Percentiles rank a stretch among this genome's conserved stretches.
phyloP scores from a whole-genome alignment of 768 basidiomycete genomes.

The Termitomyces sp. region DNA sequence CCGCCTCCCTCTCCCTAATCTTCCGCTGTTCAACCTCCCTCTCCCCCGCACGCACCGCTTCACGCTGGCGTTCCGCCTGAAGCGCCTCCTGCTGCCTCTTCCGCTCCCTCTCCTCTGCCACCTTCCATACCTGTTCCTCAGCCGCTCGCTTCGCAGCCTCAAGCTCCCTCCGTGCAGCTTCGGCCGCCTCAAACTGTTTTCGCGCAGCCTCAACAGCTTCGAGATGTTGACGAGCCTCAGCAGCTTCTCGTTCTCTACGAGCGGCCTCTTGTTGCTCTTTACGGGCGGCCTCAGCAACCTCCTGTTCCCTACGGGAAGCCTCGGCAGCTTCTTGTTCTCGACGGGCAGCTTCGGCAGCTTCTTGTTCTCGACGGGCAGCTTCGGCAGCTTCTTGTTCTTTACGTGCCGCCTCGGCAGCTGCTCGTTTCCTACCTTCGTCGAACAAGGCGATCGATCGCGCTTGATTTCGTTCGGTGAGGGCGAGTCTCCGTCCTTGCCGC shows the following conservation, averaged over 20 bases:
- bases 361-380: not conserved
- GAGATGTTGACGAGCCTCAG: slow-evolving; percentile 1
- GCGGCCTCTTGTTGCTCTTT: not conserved
- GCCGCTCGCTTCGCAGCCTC: slow-evolving; percentile 1
- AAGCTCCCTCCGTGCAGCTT: not conserved
- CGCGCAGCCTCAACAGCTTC: slow-evolving; percentile 1
- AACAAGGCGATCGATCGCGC: slow-evolving; percentile 12
- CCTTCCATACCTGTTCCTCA: not conserved
- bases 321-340: not conserved
- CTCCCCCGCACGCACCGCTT: slow-evolving; percentile 4
- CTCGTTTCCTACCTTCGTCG: not conserved
- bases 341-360: not conserved
- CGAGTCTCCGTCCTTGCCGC: slow-evolving; percentile 37
- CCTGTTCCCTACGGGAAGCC: not conserved
- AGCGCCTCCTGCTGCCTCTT: slow-evolving; percentile 5
- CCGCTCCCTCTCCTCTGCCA: slow-evolving; percentile 8
- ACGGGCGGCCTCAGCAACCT: not conserved
- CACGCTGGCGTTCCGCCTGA: slow-evolving; percentile 8
- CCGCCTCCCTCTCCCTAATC: slow-evolving; percentile 3
- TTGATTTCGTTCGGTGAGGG: slow-evolving; percentile 3
- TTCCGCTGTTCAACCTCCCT: slow-evolving; percentile 13
- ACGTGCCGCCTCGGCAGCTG: not conserved
- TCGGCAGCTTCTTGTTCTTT: not conserved
- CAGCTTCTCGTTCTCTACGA: not conserved
- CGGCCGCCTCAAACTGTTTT: not conserved